Conservation (phyloP, 2,329 filamentous ascomycete species). For the Cordyceps tenuipes region DNA sequence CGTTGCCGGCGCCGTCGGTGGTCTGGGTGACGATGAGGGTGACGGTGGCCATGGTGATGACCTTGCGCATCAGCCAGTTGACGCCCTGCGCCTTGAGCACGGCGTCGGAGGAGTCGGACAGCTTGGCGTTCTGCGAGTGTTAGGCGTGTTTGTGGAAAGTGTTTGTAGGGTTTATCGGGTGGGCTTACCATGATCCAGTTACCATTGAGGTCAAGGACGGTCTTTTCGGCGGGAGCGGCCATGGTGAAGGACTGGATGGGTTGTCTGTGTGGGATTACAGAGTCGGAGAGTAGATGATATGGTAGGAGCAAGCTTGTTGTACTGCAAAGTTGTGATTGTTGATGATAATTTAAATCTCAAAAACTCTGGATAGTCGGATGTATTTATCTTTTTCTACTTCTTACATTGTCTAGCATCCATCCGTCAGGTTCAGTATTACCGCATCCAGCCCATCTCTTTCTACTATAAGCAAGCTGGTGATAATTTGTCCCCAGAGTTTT, state of each 20-base stretch:
- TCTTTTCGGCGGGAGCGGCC: slow-evolving; percentile 11
- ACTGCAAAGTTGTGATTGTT: not conserved
- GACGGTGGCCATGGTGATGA: slow-evolving; percentile 14
- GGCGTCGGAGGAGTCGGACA: slow-evolving; percentile 15
- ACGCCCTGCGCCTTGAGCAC: slow-evolving; percentile 16
- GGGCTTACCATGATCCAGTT: slow-evolving; percentile 12
- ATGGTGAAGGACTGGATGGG: not conserved
- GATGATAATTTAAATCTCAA: not conserved
- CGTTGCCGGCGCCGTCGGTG: slow-evolving; percentile 12
- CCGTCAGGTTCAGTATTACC: slow-evolving; percentile 4
- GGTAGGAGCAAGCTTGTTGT: not conserved
- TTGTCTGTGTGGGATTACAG: not conserved
- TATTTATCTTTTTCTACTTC: slow-evolving; percentile 8
- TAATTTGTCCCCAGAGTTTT: slow-evolving; percentile 7
- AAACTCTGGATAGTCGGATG: not conserved
- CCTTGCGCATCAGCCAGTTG: slow-evolving; percentile 18
- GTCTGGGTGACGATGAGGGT: slow-evolving; percentile 14
- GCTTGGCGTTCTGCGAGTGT: slow-evolving; percentile 7
- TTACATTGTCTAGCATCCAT: not conserved
- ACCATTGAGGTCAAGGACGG: slow-evolving; percentile 11
- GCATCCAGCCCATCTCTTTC: slow-evolving; percentile 4
- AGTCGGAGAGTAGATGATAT: not conserved
- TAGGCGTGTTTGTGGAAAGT: not conserved
- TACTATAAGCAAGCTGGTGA: slow-evolving; percentile 8
- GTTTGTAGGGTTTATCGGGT: no score